Percentiles rank a stretch among this genome's conserved stretches.
Evolutionary conservation across 2,329 filamentous ascomycete species (phyloP).

Genomic region (Tolypocladium pustulatum): DNA sequence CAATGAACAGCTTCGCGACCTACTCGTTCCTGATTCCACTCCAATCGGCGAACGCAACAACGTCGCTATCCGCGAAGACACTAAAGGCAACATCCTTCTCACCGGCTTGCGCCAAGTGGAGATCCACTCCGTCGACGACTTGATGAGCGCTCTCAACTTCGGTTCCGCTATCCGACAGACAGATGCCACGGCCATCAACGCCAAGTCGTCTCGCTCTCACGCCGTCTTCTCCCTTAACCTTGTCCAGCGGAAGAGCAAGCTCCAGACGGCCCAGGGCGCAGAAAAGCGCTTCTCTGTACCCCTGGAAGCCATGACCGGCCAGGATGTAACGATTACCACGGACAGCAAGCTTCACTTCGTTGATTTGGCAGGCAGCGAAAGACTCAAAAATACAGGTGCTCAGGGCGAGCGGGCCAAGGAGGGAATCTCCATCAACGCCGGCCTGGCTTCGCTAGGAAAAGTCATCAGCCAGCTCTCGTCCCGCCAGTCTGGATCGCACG

Average conservation of each 20-base stretch:
- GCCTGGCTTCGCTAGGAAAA: constrained; percentile 87
- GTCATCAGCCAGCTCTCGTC: constrained; percentile 97
- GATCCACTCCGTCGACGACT: constrained; percentile 84
- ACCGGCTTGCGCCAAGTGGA: constrained; percentile 82
- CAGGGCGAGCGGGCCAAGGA: constrained; percentile 91
- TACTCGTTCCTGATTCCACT: constrained; percentile 68
- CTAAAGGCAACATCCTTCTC: constrained; percentile 86
- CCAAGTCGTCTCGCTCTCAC: constrained; percentile 93
- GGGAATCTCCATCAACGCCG: constrained; percentile 96
- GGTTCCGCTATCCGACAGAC: constrained; percentile 93
- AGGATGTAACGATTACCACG: constrained; percentile 63
- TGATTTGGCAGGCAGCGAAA: constrained; percentile 91
- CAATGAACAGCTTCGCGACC: constrained; percentile 88
- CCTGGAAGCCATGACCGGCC: constrained; percentile 62
- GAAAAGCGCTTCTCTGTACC: constrained; percentile 87
- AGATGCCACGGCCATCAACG: constrained; percentile 93
- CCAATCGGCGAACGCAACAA: constrained; percentile 58
- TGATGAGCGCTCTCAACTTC: constrained; percentile 81
- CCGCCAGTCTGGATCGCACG: constrained; percentile 74
- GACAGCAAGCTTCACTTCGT: constrained; percentile 99
- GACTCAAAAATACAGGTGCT: constrained; percentile 92
- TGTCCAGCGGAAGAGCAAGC: constrained; percentile 66
- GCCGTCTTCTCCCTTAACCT: constrained; percentile 95
- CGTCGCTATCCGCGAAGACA: constrained; percentile 90
- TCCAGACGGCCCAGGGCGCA: constrained; percentile 38